Evolutionary conservation across 805 yeast genomes (phyloP), one percentile per base, ranked within the genome.

Genomic region (Lipomyces chichibuensis): DNA sequence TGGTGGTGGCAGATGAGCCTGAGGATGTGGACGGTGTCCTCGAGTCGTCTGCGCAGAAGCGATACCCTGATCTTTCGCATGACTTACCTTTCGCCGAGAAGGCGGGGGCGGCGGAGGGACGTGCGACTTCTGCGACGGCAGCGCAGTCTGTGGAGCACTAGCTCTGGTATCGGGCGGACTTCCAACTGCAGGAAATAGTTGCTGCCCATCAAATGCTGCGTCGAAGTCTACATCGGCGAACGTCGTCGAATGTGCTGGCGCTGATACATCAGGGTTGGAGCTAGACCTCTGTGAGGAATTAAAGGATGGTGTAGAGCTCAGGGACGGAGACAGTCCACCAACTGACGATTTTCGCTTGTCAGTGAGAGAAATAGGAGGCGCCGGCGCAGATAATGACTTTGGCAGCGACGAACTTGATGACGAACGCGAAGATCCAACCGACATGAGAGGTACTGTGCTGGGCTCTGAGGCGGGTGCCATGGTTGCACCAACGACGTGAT

Each of bases 51-150:
- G 14, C 23, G 46, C 20, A 17, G 57, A n/a, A 3, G 46, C 17
- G 11, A 37, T 14, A 23, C 46, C n/a, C n/a, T 39, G 35, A 29
- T 32, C 33, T 37, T 9, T 51, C 5, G 59, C 17, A 49, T 60
- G 64, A 11, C 65, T 58, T 1, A 60, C 64, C 58, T 55, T 46
- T n/a, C 69, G 49, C 3, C 69, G 61, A 7, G 65, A 54, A 8
- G 69, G 69, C 11, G 69, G 69, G 5, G 68, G 68, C 4, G 69
- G 69, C 33, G 69, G 69, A 13, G 63, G 59, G 17, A 46, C 62
- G 39, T 57, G 51, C 43, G 65, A 37, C 55, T 52, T 52, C 33
- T 52, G 55, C 2, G 55, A 43, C n/a, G 49, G 20, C 9, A n/a
- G 20, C 49, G 20, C 49, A 43, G 49, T 17, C 20, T 17, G 49